A percentile compares a stretch with the other conserved stretches of the same genome.
Conservation (phyloP, 2,329 filamentous ascomycete species). For the Colletotrichum sp. region DNA sequence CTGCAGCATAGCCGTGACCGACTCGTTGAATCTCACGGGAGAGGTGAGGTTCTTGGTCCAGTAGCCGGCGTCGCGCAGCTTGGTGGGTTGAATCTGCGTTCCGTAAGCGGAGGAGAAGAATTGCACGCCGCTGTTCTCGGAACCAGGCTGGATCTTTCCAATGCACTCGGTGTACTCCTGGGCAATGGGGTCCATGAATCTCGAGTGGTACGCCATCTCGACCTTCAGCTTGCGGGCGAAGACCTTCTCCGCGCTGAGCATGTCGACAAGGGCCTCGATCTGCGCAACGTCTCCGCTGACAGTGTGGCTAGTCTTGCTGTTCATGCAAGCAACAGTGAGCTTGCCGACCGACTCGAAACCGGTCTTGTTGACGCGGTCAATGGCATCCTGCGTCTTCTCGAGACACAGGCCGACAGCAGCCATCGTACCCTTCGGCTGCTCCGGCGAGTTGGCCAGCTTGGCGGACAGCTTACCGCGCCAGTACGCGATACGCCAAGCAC, state of each 20-base stretch:
- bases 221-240: constrained; percentile 19
- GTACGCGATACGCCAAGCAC: constrained; percentile 53
- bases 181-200: neutral
- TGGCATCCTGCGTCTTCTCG: neutral
- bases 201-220: constrained; percentile 8
- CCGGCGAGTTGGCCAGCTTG: neutral
- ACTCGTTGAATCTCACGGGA: neutral
- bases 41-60: neutral
- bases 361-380: neutral
- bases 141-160: neutral
- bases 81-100: neutral
- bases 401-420: neutral
- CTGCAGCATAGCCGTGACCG: neutral
- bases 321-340: constrained; percentile 42
- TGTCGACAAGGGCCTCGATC: constrained; percentile 42
- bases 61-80: neutral
- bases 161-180: neutral
- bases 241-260: constrained; percentile 31
- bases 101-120: neutral
- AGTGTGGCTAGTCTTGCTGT: constrained; percentile 55
- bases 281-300: constrained; percentile 51
- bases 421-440: neutral
- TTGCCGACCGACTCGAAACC: neutral
- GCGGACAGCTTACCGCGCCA: constrained; percentile 47
- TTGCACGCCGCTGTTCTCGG: neutral